phyloP scores from a whole-genome alignment of 805 yeast genomes.

The Metschnikowia proteae region DNA sequence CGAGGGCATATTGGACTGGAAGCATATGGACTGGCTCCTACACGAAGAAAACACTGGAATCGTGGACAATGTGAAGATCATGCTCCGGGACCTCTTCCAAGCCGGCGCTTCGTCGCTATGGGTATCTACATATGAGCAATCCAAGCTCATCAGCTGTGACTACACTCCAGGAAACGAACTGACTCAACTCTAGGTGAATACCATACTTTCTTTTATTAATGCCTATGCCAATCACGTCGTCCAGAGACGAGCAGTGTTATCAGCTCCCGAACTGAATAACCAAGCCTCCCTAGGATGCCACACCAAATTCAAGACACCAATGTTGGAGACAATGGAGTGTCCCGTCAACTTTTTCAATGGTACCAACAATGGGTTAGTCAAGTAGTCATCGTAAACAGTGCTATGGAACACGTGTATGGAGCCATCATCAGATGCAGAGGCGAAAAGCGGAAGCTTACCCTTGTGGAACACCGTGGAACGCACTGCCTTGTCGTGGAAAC shows the following conservation, averaged over 20 bases:
- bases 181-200: background rate
- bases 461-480: constrained; percentile 85
- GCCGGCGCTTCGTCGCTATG: constrained; percentile 24
- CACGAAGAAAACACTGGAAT: constrained; percentile 36
- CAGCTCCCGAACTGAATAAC: constrained; percentile 97
- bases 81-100: constrained; percentile 23
- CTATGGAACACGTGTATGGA: constrained; percentile 92
- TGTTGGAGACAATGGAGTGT: constrained; percentile 70
- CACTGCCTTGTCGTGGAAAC: constrained; percentile 94
- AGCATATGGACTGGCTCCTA: constrained; percentile 33
- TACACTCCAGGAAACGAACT: constrained; percentile 2
- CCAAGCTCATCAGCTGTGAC: constrained; percentile 12
- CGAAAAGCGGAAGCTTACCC: constrained; percentile 80
- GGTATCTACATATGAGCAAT: constrained; percentile 23
- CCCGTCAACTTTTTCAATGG: constrained; percentile 94
- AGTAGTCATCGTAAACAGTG: constrained; percentile 89
- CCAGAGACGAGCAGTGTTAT: constrained; percentile 94
- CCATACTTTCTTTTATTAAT: constrained; percentile 6
- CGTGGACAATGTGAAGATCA: constrained; percentile 34
- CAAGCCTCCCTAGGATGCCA: constrained; percentile 99
- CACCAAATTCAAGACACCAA: constrained; percentile 81
- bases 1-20: constrained; percentile 45
- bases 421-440: constrained; percentile 95
- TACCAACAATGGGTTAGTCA: constrained; percentile 93
- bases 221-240: constrained; percentile 51